These are phyloP conservation scores for Sutorius australiensis DNA, from an alignment of 768 basidiomycete genomes.

Conservation along the genomic window DNA sequence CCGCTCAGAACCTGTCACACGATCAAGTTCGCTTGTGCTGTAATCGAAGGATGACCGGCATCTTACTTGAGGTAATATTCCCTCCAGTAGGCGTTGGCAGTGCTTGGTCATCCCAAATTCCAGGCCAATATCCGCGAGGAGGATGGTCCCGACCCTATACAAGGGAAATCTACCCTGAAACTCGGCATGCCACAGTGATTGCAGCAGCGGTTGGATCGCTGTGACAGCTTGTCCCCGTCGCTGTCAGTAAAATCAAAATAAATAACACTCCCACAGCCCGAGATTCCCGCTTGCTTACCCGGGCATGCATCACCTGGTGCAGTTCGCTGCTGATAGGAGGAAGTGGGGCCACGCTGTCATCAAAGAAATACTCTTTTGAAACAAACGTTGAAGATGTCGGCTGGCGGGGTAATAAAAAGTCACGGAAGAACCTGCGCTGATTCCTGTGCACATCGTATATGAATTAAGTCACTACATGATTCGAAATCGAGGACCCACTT, in stretches of 20 bases:
- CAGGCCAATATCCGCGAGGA: constrained; percentile 75
- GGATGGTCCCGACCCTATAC: constrained; percentile 64
- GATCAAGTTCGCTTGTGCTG: not conserved
- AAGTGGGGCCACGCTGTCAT: constrained; percentile 30
- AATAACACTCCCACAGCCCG: constrained; percentile 12
- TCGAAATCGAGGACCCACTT: constrained; percentile 17
- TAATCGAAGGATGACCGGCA: constrained; percentile 6
- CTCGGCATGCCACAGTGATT: constrained; percentile 75
- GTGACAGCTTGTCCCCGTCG: constrained; percentile 59
- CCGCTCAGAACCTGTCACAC: constrained; percentile 60
- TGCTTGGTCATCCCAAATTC: constrained; percentile 74
- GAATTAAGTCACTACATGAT: constrained; percentile 5
- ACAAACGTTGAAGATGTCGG: constrained; percentile 51
- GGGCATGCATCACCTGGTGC: constrained; percentile 40
- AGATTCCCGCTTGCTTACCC: constrained; percentile 34
- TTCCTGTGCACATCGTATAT: constrained; percentile 38
- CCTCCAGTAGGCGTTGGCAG: constrained; percentile 63
- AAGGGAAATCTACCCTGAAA: constrained; percentile 64
- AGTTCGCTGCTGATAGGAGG: constrained; percentile 41
- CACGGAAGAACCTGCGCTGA: constrained; percentile 61
- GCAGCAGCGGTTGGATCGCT: constrained; percentile 63
- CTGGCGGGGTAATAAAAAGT: constrained; percentile 57
- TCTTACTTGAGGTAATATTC: constrained; percentile 75
- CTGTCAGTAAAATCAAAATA: constrained; percentile 35
- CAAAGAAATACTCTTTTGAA: constrained; percentile 54